Evolutionary conservation across 2,329 filamentous ascomycete species (phyloP).

Genomic region (Fusarium oligoseptatum): DNA sequence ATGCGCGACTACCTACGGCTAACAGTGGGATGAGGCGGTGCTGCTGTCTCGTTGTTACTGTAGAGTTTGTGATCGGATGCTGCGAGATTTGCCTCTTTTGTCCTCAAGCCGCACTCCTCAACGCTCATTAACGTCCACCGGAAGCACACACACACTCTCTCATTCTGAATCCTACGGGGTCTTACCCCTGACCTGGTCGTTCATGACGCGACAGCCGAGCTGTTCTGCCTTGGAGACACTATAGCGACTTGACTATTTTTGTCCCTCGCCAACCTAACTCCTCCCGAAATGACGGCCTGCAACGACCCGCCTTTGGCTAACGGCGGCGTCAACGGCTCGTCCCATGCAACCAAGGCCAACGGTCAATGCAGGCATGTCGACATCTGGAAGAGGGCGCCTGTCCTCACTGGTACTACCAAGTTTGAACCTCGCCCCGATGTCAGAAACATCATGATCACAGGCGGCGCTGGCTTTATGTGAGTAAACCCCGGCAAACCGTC

Average conservation of each 20-base stretch:
- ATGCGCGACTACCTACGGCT: constrained; percentile 10
- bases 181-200: constrained; percentile 22
- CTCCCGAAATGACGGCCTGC: constrained; percentile 31
- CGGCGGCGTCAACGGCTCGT: constrained; percentile 21
- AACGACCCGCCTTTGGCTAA: constrained; percentile 27
- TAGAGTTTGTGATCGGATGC: constrained; percentile 8
- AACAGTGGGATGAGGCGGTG: constrained; percentile 5
- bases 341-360: constrained; percentile 26
- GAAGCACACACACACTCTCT: constrained; percentile 7
- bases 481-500: constrained; percentile 48
- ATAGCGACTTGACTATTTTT: neutral
- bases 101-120: constrained; percentile 7
- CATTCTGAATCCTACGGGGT: neutral
- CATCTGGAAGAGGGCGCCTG: constrained; percentile 78
- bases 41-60: neutral
- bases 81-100: constrained; percentile 30
- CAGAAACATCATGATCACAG: constrained; percentile 86
- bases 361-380: constrained; percentile 62
- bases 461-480: constrained; percentile 88
- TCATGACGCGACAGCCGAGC: constrained; percentile 33
- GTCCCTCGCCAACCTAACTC: neutral
- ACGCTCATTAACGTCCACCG: constrained; percentile 4
- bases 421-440: constrained; percentile 78
- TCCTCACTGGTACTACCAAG: constrained; percentile 77
- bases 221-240: constrained; percentile 19